Percentiles rank a stretch among this genome's conserved stretches.
Evolutionary conservation across 139 green algal genomes (phyloP).

Genomic region (Chlorella sorokiniana): DNA sequence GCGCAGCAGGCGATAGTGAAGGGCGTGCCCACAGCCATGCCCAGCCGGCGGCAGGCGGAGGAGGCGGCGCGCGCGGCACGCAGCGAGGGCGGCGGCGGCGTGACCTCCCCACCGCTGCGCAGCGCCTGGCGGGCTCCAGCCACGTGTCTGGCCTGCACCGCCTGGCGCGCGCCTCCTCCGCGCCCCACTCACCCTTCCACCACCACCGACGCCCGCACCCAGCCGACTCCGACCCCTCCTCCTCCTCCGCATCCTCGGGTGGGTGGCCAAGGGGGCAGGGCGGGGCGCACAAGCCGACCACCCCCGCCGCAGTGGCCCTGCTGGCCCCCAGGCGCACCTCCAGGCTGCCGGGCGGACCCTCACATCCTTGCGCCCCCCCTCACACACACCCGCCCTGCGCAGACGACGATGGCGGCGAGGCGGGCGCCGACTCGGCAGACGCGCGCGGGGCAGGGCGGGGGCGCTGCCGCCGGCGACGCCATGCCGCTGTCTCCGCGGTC

Average conservation of each 20-base stretch:
- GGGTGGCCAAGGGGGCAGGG: neutral
- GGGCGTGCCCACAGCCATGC: conserved; percentile 42
- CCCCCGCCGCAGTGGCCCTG: no score
- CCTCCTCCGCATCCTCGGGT: conserved; percentile 13
- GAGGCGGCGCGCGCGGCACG: conserved; percentile 8
- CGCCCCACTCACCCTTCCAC: conserved; percentile 32
- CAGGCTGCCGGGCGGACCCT: no score
- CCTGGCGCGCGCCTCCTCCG: conserved; percentile 23
- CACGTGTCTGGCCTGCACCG: conserved; percentile 32
- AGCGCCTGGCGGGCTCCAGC: conserved; percentile 14
- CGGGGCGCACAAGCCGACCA: no score
- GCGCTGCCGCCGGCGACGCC: neutral
- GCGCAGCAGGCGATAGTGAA: conserved; percentile 45
- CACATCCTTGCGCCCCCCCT: neutral
- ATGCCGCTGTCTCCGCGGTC: conserved; percentile 22
- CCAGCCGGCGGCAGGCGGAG: neutral
- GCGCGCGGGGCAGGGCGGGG: neutral
- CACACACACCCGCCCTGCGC: neutral
- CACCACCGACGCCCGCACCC: conserved; percentile 18
- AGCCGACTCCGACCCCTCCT: conserved; percentile 6
- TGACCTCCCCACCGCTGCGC: neutral
- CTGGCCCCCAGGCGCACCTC: no score
- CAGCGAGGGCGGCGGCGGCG: neutral
- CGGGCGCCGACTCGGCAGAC: conserved; percentile 6
- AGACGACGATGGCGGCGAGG: conserved; percentile 11